Evolutionary conservation across 1,139 yeast genomes (phyloP).

Genomic region (Protomyces inundatus): DNA sequence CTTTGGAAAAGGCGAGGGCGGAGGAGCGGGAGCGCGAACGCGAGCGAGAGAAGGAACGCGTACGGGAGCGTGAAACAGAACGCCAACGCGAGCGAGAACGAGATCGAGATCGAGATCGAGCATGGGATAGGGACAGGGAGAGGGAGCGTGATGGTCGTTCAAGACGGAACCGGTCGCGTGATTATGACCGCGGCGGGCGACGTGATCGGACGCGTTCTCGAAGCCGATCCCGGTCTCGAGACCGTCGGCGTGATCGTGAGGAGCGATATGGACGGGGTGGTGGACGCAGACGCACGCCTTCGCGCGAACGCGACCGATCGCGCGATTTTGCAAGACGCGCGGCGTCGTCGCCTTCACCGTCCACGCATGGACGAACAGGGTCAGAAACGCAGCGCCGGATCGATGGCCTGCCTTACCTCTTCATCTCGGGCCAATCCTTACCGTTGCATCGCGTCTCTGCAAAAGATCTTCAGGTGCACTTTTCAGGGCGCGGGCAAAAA

Average conservation of each 20-base stretch:
- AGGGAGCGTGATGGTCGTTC: background rate
- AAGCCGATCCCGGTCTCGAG: background rate
- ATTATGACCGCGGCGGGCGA: background rate
- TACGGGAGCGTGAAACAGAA: background rate
- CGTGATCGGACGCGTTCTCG: background rate
- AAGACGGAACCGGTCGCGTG: background rate
- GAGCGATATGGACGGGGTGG: background rate
- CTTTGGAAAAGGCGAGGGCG: background rate
- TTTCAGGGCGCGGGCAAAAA: conserved; percentile 51
- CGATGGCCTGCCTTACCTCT: conserved; percentile 53
- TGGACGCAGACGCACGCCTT: background rate
- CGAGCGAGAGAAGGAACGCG: background rate
- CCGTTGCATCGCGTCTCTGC: conserved; percentile 51
- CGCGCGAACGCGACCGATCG: background rate
- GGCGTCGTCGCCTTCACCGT: background rate
- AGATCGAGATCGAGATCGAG: conserved; percentile 16
- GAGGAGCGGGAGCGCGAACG: background rate
- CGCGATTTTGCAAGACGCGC: background rate
- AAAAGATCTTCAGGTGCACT: conserved; percentile 50
- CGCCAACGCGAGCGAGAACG: conserved; percentile 2
- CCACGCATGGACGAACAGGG: background rate
- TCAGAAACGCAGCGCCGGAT: conserved; percentile 35
- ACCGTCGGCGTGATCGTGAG: background rate
- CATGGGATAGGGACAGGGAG: conserved; percentile 5
- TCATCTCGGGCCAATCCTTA: conserved; percentile 52